phyloP scores from a whole-genome alignment of 805 yeast genomes.

The Candida piceae region DNA sequence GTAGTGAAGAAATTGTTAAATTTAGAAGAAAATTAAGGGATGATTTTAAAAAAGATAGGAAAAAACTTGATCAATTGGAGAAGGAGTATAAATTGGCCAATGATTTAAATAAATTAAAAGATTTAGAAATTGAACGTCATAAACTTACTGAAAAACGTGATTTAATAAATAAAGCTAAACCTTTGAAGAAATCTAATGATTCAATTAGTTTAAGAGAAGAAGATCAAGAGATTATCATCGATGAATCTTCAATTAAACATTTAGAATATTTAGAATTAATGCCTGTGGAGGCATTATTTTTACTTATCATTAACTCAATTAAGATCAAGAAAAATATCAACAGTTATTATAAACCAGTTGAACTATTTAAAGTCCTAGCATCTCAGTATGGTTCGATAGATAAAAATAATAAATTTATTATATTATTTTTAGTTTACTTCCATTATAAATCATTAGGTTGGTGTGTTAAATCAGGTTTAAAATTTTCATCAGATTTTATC shows the following conservation, averaged over 20 bases:
- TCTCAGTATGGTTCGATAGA: constrained; percentile 8
- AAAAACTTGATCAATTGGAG: constrained; percentile 47
- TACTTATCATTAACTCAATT: constrained; percentile 40
- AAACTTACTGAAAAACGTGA: constrained; percentile 18
- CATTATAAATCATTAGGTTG: constrained; percentile 87
- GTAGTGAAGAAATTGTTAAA: constrained; percentile 75
- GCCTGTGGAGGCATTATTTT: constrained; percentile 71
- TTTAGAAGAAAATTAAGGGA: constrained; percentile 66
- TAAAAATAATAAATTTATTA: constrained; percentile 37
- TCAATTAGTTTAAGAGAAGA: constrained; percentile 29
- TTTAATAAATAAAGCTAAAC: constrained; percentile 14
- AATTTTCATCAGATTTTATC: constrained; percentile 84
- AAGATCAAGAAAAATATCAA: constrained; percentile 2
- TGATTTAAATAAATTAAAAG: constrained; percentile 22
- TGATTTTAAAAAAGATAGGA: constrained; percentile 66
- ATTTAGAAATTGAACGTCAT: constrained; percentile 35
- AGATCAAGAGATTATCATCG: constrained; percentile 30
- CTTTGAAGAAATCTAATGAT: constrained; percentile 4
- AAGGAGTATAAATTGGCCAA: constrained; percentile 26
- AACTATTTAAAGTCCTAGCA: constrained; percentile 13
- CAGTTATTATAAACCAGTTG: constrained; percentile 2
- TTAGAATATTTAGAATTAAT: constrained; percentile 61
- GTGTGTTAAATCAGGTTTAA: constrained; percentile 90
- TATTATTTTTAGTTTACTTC: constrained; percentile 71
- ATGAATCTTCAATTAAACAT: constrained; percentile 17